These are phyloP conservation scores for Canavalia gladiata DNA, from an alignment of 306 rosid species.

Conservation along the genomic window DNA sequence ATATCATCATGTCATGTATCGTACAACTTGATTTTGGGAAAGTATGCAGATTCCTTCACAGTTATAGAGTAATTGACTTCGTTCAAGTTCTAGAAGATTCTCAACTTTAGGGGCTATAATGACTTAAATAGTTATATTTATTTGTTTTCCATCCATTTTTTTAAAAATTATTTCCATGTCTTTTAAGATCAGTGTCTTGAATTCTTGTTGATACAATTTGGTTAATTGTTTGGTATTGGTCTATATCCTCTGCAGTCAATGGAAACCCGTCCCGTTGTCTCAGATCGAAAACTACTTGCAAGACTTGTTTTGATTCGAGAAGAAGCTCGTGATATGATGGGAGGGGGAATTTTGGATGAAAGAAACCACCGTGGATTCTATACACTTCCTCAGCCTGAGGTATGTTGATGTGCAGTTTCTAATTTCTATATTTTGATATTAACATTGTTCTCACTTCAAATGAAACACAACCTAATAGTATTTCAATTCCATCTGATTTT, in stretches of 20 bases:
- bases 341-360: slow-evolving; percentile 93
- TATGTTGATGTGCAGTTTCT: slow-evolving; percentile 46
- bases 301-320: slow-evolving; percentile 98
- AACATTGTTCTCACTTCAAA: slow-evolving; percentile 20
- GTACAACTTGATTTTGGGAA: neutral
- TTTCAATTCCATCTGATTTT: slow-evolving; percentile 13
- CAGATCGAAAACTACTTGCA: slow-evolving; percentile 91
- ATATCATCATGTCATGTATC: neutral
- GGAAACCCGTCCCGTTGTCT: slow-evolving; percentile 93
- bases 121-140: neutral
- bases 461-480: slow-evolving; percentile 4
- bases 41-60: neutral
- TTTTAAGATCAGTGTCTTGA: slow-evolving; percentile 3
- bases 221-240: slow-evolving; percentile 36
- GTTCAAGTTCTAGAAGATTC: neutral
- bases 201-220: slow-evolving; percentile 14
- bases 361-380: slow-evolving; percentile 88
- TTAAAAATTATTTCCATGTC: neutral
- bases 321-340: slow-evolving; percentile 98
- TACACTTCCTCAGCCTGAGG: slow-evolving; percentile 97
- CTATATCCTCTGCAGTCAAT: slow-evolving; percentile 67
- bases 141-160: neutral
- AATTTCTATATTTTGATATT: slow-evolving; percentile 39
- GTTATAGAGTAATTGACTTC: neutral
- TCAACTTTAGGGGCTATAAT: neutral